Evolutionary conservation across 257 asterid species (phyloP).

Genomic region (Nemophila menziesii): DNA sequence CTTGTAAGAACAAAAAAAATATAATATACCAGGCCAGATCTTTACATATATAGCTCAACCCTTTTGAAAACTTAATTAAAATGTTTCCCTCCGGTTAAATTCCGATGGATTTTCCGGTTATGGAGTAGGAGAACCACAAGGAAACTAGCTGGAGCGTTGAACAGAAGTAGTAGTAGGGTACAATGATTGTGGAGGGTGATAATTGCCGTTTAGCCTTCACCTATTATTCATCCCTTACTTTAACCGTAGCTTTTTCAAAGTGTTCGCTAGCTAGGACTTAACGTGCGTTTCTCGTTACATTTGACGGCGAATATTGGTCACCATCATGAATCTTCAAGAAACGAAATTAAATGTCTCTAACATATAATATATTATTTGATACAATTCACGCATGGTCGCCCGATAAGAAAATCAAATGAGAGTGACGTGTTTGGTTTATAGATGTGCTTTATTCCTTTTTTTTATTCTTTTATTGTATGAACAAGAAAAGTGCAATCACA

Average conservation of each 20-base stretch:
- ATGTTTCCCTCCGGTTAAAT: not conserved
- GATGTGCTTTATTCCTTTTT: no score
- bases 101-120: constrained; percentile 19
- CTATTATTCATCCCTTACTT: constrained; percentile 5
- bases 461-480: no score
- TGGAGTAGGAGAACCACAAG: not conserved
- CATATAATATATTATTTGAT: no score
- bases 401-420: no score
- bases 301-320: constrained; percentile 5
- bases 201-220: constrained; percentile 21
- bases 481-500: no score
- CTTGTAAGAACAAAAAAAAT: constrained; percentile 5
- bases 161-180: constrained; percentile 16
- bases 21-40: not conserved
- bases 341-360: constrained; percentile 9
- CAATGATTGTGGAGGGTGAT: constrained; percentile 29
- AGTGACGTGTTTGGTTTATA: no score
- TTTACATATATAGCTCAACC: constrained; percentile 7
- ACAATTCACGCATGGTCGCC: no score
- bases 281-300: constrained; percentile 3
- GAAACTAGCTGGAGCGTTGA: constrained; percentile 6
- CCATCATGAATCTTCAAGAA: constrained; percentile 3
- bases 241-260: not conserved
- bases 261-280: not conserved
- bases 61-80: not conserved